Conservation (phyloP, 176 grass and related monocot genomes). For the Carex myosuroides region DNA sequence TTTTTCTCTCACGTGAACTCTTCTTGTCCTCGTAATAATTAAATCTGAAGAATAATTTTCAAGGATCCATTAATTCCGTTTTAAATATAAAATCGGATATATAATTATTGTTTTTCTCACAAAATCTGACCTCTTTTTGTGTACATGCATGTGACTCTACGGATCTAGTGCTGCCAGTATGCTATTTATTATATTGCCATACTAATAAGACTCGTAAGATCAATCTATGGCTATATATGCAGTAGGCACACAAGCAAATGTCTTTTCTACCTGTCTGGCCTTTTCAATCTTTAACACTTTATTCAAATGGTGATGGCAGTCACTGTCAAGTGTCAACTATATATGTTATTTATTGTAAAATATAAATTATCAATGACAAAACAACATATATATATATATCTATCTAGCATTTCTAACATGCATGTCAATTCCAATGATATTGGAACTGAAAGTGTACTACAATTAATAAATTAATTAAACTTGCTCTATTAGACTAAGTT, state of each 20-base stretch:
- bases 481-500: too few relatives aligned
- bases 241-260: not conserved
- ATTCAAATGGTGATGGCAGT: not conserved
- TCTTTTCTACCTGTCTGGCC: not conserved
- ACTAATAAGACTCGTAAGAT: too few relatives aligned
- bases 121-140: not conserved
- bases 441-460: too few relatives aligned
- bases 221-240: too few relatives aligned
- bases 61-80: not conserved
- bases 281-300: not conserved
- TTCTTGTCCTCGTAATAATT: not conserved
- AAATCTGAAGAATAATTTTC: not conserved
- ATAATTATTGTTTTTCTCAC: not conserved
- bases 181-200: too few relatives aligned
- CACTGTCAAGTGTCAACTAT: not conserved
- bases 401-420: too few relatives aligned
- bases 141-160: not conserved
- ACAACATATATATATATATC: too few relatives aligned
- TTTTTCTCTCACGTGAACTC: conserved; percentile 1
- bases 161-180: too few relatives aligned
- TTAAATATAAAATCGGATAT: not conserved
- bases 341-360: not conserved
- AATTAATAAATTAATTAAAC: too few relatives aligned
- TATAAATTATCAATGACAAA: not conserved
- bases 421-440: too few relatives aligned